phyloP scores from a whole-genome alignment of 305 asterid species.

The Solanum hybrid region DNA sequence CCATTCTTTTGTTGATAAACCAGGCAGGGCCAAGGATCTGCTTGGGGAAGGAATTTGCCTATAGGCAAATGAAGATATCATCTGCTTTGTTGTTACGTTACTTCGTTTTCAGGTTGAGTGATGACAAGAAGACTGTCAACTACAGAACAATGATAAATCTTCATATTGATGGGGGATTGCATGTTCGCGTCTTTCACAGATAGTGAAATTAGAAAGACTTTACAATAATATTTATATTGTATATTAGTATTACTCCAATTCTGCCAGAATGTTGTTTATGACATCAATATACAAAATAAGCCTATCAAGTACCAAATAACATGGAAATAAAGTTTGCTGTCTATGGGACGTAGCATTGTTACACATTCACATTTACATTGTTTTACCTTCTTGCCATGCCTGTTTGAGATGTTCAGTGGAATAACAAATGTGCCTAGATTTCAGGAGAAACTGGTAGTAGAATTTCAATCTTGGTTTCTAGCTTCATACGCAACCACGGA shows the following conservation, averaged over 20 bases:
- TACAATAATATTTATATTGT: not conserved
- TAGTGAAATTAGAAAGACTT: not conserved
- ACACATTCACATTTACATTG: not conserved
- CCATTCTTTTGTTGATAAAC: not conserved
- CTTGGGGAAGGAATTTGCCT: constrained; percentile 15
- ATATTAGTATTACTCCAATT: not conserved
- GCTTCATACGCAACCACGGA: not conserved
- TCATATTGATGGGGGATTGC: constrained; percentile 10
- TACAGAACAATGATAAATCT: constrained; percentile 12
- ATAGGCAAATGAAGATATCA: constrained; percentile 16
- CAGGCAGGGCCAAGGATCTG: constrained; percentile 16
- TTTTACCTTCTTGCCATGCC: not conserved
- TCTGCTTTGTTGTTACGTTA: not conserved
- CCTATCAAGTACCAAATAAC: not conserved
- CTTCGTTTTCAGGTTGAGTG: constrained; percentile 7
- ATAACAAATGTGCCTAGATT: not conserved
- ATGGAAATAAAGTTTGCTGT: not conserved
- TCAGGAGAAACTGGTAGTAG: not conserved
- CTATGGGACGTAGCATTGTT: not conserved
- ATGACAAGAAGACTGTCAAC: constrained; percentile 2
- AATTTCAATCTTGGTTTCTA: not conserved
- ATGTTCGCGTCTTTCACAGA: not conserved
- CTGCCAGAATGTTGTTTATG: not conserved
- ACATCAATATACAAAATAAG: not conserved
- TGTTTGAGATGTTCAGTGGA: not conserved